phyloP scores from a whole-genome alignment of 352 stramenopile species.

The Globisporangium cederbergense region DNA sequence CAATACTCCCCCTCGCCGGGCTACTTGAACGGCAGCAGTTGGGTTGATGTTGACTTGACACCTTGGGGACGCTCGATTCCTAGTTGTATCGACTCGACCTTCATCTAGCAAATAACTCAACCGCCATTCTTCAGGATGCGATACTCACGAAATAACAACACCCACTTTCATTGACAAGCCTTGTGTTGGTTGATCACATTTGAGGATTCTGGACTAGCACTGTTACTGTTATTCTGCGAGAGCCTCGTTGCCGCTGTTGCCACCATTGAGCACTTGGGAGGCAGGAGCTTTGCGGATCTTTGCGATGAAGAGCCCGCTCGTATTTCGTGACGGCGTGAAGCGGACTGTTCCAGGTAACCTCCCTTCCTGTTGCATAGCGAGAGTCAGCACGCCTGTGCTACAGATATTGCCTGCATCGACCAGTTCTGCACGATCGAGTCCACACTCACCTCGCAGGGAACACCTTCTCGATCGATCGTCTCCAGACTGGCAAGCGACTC shows the following conservation, averaged over 20 bases:
- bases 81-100: too few species aligned
- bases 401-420: too few species aligned
- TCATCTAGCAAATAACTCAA: too few species aligned
- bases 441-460: slow-evolving; percentile 46
- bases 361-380: slow-evolving; percentile 32
- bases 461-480: slow-evolving; percentile 31
- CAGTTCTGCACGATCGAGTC: too few species aligned
- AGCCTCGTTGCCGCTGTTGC: background rate
- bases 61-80: too few species aligned
- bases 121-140: too few species aligned
- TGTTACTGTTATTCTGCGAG: background rate
- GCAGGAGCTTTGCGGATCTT: slow-evolving; percentile 37
- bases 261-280: background rate
- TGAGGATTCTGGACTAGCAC: background rate
- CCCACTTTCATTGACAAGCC: too few species aligned
- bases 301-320: slow-evolving; percentile 73
- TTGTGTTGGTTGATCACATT: too few species aligned
- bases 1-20: background rate
- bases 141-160: too few species aligned
- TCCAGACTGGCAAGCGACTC: slow-evolving; percentile 33
- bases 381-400: background rate
- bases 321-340: slow-evolving; percentile 68
- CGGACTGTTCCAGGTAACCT: slow-evolving; percentile 47
- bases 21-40: too few species aligned
- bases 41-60: background rate